Evolutionary conservation across 1,139 yeast genomes (phyloP).

Genomic region (Candida tropicalis): DNA sequence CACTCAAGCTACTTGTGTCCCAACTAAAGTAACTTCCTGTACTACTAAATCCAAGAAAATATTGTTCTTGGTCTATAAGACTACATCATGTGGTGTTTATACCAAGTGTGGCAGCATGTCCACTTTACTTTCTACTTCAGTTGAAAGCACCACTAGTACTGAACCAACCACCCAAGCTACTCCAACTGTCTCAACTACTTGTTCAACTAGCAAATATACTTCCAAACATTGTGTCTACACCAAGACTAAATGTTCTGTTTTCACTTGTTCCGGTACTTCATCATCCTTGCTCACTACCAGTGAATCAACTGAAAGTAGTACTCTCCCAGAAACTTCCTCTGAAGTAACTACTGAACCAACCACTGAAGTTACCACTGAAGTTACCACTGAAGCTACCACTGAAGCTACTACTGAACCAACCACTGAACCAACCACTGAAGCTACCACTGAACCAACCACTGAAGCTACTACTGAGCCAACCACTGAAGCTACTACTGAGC

Average conservation of each 20-base stretch:
- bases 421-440: constrained; percentile 4
- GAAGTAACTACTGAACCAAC: background rate
- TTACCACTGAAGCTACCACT: background rate
- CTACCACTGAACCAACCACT: constrained; percentile 1
- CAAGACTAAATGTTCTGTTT: constrained; percentile 1
- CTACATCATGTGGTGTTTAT: background rate
- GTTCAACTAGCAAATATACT: background rate
- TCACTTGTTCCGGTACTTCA: background rate
- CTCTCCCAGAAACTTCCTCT: background rate
- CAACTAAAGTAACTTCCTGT: background rate
- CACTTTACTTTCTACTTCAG: constrained; percentile 12
- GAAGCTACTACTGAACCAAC: background rate
- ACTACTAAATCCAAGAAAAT: background rate
- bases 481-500: background rate
- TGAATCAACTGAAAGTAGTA: background rate
- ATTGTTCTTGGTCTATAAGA: background rate
- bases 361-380: background rate
- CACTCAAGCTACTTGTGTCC: background rate
- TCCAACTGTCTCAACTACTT: background rate
- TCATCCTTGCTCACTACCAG: background rate
- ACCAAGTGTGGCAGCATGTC: background rate
- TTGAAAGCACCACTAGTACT: constrained; percentile 15
- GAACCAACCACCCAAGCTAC: constrained; percentile 14
- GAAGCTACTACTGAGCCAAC: background rate
- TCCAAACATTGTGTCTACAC: background rate